phyloP scores from a whole-genome alignment of 2,329 filamentous ascomycete species.

The Neopestalotiopsis rosae region DNA sequence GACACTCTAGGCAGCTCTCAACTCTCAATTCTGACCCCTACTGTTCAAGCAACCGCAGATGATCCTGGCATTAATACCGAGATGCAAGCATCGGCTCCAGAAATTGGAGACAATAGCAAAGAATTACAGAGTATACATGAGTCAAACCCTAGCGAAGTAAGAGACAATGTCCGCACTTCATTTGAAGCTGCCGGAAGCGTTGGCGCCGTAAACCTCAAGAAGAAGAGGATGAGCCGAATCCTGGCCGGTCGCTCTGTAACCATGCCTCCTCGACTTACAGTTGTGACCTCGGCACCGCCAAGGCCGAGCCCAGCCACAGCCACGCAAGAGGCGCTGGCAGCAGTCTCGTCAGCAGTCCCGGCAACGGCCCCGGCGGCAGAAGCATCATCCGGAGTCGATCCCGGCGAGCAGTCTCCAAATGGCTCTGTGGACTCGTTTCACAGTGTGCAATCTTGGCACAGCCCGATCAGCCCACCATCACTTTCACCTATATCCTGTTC shows the following conservation, averaged over 20 bases:
- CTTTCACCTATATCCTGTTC: slow-evolving; percentile 51
- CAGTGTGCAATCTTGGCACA: slow-evolving; percentile 58
- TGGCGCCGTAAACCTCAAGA: slow-evolving; percentile 32
- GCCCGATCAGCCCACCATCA: slow-evolving; percentile 47
- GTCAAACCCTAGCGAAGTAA: slow-evolving; percentile 18
- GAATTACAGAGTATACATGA: slow-evolving; percentile 9
- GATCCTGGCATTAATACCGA: not conserved
- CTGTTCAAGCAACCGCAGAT: not conserved
- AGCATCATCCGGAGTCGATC: slow-evolving; percentile 25
- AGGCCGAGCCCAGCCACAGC: slow-evolving; percentile 25
- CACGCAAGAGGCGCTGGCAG: slow-evolving; percentile 28
- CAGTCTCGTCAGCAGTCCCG: too few relatives aligned
- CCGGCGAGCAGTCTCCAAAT: slow-evolving; percentile 48
- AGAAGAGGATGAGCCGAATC: slow-evolving; percentile 34
- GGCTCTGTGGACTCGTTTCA: slow-evolving; percentile 60
- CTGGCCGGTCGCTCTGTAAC: slow-evolving; percentile 41
- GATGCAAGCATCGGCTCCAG: not conserved
- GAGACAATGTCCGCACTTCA: slow-evolving; percentile 27
- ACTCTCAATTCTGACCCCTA: not conserved
- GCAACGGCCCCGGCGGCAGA: slow-evolving; percentile 22
- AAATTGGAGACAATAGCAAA: not conserved
- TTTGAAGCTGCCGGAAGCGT: slow-evolving; percentile 35
- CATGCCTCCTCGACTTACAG: slow-evolving; percentile 46
- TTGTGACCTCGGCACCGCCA: slow-evolving; percentile 48
- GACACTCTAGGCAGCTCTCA: not conserved